phyloP scores from a whole-genome alignment of 352 stramenopile species.

The Blastocystis sp. region DNA sequence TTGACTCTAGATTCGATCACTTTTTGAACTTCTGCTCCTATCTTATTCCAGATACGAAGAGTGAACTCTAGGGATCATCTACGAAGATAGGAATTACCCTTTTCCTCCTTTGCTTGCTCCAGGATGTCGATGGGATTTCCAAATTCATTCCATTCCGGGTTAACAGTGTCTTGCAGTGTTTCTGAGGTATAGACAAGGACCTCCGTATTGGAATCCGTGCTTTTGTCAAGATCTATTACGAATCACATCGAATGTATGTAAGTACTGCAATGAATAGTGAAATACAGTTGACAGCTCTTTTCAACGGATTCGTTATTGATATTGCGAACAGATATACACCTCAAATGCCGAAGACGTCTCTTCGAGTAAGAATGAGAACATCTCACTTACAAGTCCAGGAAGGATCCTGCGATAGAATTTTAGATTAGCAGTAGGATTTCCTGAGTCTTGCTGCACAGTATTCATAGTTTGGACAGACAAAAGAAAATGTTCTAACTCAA shows the following conservation, averaged over 20 bases:
- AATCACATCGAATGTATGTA: neutral
- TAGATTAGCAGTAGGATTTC: neutral
- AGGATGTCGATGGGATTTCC: constrained; percentile 15
- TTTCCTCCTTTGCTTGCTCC: neutral
- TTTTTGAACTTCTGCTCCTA: neutral
- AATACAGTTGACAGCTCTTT: constrained; percentile 36
- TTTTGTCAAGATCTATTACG: neutral
- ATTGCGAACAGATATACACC: constrained; percentile 25
- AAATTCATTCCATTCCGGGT: constrained; percentile 54
- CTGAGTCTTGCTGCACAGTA: neutral
- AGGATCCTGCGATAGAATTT: constrained; percentile 43
- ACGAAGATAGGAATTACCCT: neutral
- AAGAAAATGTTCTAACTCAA: neutral
- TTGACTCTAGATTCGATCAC: neutral
- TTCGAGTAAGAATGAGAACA: neutral
- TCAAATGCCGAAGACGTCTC: constrained; percentile 4
- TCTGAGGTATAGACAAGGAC: neutral
- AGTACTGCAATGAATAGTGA: constrained; percentile 48
- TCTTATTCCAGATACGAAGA: constrained; percentile 55
- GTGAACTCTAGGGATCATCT: neutral
- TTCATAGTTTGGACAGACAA: neutral
- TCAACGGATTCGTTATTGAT: constrained; percentile 31
- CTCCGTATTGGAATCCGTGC: neutral
- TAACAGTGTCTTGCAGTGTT: neutral
- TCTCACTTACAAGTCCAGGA: constrained; percentile 21